phyloP scores from a whole-genome alignment of 2,329 filamentous ascomycete genomes.

The Neocatenulostroma microsporum region DNA sequence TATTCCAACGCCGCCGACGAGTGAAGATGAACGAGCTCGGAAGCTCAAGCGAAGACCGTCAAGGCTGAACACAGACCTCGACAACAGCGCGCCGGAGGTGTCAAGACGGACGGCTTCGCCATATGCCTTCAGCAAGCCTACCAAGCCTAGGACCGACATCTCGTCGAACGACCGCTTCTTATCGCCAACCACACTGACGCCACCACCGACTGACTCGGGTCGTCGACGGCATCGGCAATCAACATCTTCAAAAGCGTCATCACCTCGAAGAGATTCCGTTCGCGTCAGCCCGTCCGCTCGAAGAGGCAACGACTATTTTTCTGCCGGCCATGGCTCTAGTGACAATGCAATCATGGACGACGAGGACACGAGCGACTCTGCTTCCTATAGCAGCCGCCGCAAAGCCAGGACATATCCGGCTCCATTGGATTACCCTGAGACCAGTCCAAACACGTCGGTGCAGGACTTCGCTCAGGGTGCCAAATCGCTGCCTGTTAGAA shows the following conservation, averaged over 20 bases:
- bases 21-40: constrained; percentile 30
- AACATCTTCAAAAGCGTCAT: constrained; percentile 13
- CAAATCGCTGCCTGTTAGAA: constrained; percentile 16
- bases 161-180: constrained; percentile 37
- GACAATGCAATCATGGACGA: constrained; percentile 23
- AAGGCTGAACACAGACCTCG: constrained; percentile 27
- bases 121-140: constrained; percentile 36
- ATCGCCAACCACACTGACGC: constrained; percentile 43
- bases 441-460: constrained; percentile 12
- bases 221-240: constrained; percentile 5
- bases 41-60: constrained; percentile 24
- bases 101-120: constrained; percentile 37
- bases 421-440: not conserved
- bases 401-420: constrained; percentile 1
- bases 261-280: constrained; percentile 20
- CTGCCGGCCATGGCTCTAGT: constrained; percentile 8
- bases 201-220: constrained; percentile 21
- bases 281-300: constrained; percentile 16
- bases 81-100: constrained; percentile 32
- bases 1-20: constrained; percentile 29
- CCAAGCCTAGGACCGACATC: constrained; percentile 25
- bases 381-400: not conserved
- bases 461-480: constrained; percentile 18
- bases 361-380: constrained; percentile 13
- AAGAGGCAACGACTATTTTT: constrained; percentile 21